Base-by-base conservation (phyloP, 2,329 filamentous ascomycete genomes). In the Penicillium sp. region DNA sequence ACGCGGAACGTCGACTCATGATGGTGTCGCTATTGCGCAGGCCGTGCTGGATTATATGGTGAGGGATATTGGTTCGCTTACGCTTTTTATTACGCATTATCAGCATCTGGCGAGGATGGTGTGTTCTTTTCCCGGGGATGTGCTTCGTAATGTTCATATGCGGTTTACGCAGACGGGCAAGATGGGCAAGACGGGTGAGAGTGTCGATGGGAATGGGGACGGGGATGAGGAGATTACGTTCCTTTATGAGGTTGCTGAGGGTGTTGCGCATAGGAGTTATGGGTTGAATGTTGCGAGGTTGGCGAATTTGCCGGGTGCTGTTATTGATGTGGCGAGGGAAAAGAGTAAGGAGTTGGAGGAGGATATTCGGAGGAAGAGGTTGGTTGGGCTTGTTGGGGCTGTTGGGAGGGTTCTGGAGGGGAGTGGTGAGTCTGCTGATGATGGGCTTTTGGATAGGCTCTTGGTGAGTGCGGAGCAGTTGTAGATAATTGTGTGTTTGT, bases 51-150 rank as follows among this genome's bases (percentile, higher is more conserved):
- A 92, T 51, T 85, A 95, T 64, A 81, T 97, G 53, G 86, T 95
- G 22, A 78, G 83, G 19, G 80, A 90, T 13, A 80, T 85, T 0
- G 78, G 80, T 45, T 89, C 89, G 54, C 77, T 96, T 39, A 95
- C 89, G 5, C 77, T 99, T 35, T 99, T 99, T 75, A 95, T 99
- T 68, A 99, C 93, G 3, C 93, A 99, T 72, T 99, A 99, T 69
- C 93, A 99, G 72, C 86, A 85, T 57, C 80, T 99, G 0, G 77
- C 80, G n/a, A 82, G 84, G 9, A 79, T 95, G 55, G 86, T 84
- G 9, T 80, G 83, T 22, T 83, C 82, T 1, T 87, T 95, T 50
- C 75, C 76, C 12, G 69, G 76, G 6, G 77, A 79, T 1, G 86
- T 82, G 62, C 67, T 96, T 59, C 83, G 79, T 60, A 97, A 97